Evolutionary conservation across 2,329 filamentous ascomycete species (phyloP), one percentile per base, ranked within the genome.

Genomic region (Teratosphaeria pseudoeucalypti): DNA sequence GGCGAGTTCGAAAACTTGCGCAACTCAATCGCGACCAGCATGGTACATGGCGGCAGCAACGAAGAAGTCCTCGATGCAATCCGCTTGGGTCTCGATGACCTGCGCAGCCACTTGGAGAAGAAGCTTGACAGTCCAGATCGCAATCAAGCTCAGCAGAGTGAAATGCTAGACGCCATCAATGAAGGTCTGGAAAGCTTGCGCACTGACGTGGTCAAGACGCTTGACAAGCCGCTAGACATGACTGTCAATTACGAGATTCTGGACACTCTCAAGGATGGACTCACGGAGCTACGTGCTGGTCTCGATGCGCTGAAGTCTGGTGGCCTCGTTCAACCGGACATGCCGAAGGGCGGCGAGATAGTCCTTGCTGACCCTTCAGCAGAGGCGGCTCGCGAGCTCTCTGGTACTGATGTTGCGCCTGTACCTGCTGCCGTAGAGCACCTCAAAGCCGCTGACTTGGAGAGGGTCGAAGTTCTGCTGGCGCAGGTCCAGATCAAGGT

Each of bases 231-330:
- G 5, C 78, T 84, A 0, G 91, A 95, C 67, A 81, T 92, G 73
- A 92, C 88, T 0, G 86, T 90, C 60, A 92, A 89, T 61, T 89
- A 95, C 64, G 91, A 96, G 73, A 92, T 96, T 57, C 79, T 96
- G 0, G 89, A 96, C 61, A 90, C 89, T 0, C 80, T 97, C 59
- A 95, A 88, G 71, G 82, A 85, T n/a, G 92, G 91, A 0, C 78
- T 97, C 9, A 85, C 88, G 52, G 82, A 81, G 47, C 81, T 97
- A 16, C 85, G 86, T 57, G 81, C 83, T 1, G 92, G 96, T 55
- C 89, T 96, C 64, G 88, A 91, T 59, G 80, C 81, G 23, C 79
- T 96, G 47, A 88, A 88, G n/a, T 84, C 87, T 27, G 75, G 74
- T 49, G 43, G 43, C 52, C 70, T 67, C 10, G 75, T 70, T 62